Conservation (phyloP, 306 rosid species). For the Mimosa pudica region DNA sequence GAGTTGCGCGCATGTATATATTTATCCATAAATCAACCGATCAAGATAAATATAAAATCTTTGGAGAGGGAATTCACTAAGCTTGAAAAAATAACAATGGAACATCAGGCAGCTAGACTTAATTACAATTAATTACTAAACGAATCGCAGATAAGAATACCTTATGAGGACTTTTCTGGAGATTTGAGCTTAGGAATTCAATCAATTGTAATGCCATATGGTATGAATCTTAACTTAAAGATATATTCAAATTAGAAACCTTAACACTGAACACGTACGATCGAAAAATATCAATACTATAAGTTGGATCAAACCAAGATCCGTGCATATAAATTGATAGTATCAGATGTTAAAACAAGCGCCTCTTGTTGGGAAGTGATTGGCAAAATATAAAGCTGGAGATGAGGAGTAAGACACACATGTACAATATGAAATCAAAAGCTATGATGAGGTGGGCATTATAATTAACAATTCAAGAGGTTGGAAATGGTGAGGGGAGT, state of each 20-base stretch:
- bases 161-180: not conserved
- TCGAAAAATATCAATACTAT: not conserved
- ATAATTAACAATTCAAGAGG: conserved; percentile 53
- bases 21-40: not conserved
- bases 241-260: not conserved
- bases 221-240: too few relatives aligned
- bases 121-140: not conserved
- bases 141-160: too few relatives aligned
- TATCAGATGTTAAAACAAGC: not conserved
- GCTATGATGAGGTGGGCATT: too few relatives aligned
- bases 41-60: not conserved
- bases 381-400: not conserved
- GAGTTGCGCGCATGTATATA: too few relatives aligned
- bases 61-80: not conserved
- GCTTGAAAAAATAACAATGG: not conserved
- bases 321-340: not conserved
- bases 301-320: not conserved
- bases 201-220: not conserved
- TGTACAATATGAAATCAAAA: not conserved
- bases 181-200: not conserved
- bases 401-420: not conserved
- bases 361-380: not conserved
- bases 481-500: conserved; percentile 58
- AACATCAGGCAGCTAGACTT: not conserved
- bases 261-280: too few relatives aligned